These are phyloP conservation scores for Echinosophora koreensis DNA, from an alignment of 306 rosid species.

Conservation along the genomic window DNA sequence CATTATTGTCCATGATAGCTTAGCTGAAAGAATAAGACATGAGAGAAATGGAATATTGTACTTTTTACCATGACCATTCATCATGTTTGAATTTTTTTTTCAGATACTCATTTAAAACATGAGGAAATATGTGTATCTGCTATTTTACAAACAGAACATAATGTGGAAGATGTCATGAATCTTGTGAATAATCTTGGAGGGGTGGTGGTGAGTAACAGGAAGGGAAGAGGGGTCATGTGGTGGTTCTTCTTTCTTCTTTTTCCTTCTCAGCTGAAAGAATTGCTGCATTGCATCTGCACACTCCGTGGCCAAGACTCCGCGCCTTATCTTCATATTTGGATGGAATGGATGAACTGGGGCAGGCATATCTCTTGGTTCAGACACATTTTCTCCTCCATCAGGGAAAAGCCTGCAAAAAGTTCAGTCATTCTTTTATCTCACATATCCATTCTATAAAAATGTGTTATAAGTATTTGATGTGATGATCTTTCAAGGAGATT, in stretches of 20 bases:
- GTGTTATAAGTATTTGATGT: not conserved
- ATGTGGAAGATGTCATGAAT: slow-evolving; percentile 79
- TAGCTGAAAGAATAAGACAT: slow-evolving; percentile 25
- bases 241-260: slow-evolving; percentile 57
- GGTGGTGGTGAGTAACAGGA: slow-evolving; percentile 57
- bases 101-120: slow-evolving; percentile 40
- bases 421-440: not conserved
- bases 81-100: slow-evolving; percentile 24
- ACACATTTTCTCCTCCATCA: slow-evolving; percentile 63
- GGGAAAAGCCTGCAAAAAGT: slow-evolving; percentile 74
- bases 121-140: slow-evolving; percentile 12
- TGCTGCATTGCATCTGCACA: slow-evolving; percentile 93
- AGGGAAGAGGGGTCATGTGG: slow-evolving; percentile 50
- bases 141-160: slow-evolving; percentile 71
- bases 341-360: slow-evolving; percentile 96
- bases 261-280: slow-evolving; percentile 90
- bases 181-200: slow-evolving; percentile 72
- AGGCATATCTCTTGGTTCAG: slow-evolving; percentile 62
- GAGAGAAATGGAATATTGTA: slow-evolving; percentile 16
- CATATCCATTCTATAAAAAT: not conserved
- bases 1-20: slow-evolving; percentile 21
- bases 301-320: slow-evolving; percentile 77
- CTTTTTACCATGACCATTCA: slow-evolving; percentile 19
- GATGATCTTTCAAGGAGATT: slow-evolving; percentile 22
- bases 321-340: slow-evolving; percentile 81